Evolutionary conservation across 2,329 filamentous ascomycete genomes (phyloP).

Genomic region (Leptographium lundbergii): DNA sequence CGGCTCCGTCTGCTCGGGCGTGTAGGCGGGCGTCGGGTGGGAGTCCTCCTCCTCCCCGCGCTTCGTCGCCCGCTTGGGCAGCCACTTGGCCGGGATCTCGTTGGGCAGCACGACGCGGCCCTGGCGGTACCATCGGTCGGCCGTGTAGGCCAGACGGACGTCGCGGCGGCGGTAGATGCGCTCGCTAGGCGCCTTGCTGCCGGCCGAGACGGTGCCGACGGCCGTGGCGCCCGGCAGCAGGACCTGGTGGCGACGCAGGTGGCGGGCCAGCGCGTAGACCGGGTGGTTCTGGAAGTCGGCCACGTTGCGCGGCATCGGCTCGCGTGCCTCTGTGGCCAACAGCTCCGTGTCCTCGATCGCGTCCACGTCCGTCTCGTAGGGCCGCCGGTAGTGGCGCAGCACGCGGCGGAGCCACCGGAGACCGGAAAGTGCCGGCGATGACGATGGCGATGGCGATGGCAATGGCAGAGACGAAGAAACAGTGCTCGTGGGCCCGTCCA

Average conservation of each 20-base stretch:
- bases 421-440: background rate
- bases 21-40: conserved; percentile 41
- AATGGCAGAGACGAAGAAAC: conserved; percentile 4
- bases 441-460: background rate
- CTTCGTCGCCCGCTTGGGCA: conserved; percentile 33
- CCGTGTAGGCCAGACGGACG: conserved; percentile 64
- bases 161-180: conserved; percentile 72
- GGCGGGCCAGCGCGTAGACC: conserved; percentile 69
- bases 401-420: conserved; percentile 39
- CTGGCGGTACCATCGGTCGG: conserved; percentile 82
- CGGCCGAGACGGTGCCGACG: conserved; percentile 66
- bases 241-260: conserved; percentile 73
- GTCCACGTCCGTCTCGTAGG: conserved; percentile 50
- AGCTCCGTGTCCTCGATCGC: conserved; percentile 75
- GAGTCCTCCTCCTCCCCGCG: conserved; percentile 8
- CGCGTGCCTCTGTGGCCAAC: conserved; percentile 53
- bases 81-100: conserved; percentile 72
- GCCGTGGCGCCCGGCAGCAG: conserved; percentile 56
- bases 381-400: conserved; percentile 33
- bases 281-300: conserved; percentile 83
- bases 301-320: conserved; percentile 77
- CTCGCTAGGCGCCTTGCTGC: conserved; percentile 47
- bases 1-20: conserved; percentile 51
- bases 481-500: conserved; percentile 39
- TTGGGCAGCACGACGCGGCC: conserved; percentile 67